Conservation (phyloP, 139 green algal genomes). For the Chlorella sp. region DNA sequence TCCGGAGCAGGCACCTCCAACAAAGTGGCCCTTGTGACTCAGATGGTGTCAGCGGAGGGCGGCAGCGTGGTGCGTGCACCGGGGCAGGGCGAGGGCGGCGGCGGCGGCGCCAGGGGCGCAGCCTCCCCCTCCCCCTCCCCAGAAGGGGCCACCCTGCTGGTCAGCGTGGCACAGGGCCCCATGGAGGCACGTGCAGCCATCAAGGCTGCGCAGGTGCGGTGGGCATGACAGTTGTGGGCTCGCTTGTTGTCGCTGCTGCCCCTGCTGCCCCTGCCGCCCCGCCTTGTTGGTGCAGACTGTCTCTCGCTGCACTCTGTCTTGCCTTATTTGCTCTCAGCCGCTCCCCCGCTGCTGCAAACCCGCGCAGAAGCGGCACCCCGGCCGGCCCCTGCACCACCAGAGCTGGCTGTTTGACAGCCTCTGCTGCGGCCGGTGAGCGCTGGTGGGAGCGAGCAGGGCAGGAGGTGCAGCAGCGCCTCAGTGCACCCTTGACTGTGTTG, state of each 20-base stretch:
- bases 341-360: neutral
- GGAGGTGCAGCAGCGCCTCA: too few species aligned
- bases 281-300: neutral
- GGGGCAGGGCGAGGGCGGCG: neutral
- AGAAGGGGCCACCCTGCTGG: constrained; percentile 7
- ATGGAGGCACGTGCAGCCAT: neutral
- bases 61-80: neutral
- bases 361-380: neutral
- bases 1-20: neutral
- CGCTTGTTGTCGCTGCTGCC: neutral
- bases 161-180: neutral
- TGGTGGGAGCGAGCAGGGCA: too few species aligned
- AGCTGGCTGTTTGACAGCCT: constrained; percentile 28
- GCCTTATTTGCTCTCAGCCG: neutral
- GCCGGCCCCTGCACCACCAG: neutral
- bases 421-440: neutral
- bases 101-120: too few species aligned
- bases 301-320: neutral
- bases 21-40: neutral
- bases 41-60: neutral
- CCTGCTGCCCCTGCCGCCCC: neutral
- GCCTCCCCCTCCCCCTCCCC: neutral
- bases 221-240: too few species aligned
- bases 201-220: neutral
- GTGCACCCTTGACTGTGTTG: too few species aligned